phyloP scores from a whole-genome alignment of 2,329 filamentous ascomycete species.

The Hymenoscyphus occultus region DNA sequence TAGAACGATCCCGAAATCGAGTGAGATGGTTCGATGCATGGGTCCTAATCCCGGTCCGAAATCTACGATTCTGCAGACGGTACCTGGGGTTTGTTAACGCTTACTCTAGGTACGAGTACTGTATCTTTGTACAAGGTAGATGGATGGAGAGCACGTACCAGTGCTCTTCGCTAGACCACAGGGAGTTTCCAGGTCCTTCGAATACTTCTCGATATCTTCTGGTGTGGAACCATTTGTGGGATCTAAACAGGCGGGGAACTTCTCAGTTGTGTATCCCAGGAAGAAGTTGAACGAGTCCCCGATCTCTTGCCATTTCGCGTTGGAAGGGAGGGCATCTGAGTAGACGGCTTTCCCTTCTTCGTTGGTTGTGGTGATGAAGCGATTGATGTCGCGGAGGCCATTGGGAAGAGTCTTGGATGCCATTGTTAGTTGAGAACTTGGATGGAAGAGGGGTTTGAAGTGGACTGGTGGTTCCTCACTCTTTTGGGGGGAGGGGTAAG shows the following conservation, averaged over 20 bases:
- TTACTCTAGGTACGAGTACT: neutral
- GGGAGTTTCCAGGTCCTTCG: slow-evolving; percentile 19
- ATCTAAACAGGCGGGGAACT: slow-evolving; percentile 23
- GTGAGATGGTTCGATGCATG: slow-evolving; percentile 44
- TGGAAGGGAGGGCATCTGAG: slow-evolving; percentile 13
- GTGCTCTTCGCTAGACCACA: slow-evolving; percentile 19
- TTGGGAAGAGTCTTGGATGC: slow-evolving; percentile 16
- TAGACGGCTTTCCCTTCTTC: slow-evolving; percentile 21
- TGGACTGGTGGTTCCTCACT: neutral
- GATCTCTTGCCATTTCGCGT: slow-evolving; percentile 20
- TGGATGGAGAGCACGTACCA: slow-evolving; percentile 10
- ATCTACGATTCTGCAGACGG: slow-evolving; percentile 24
- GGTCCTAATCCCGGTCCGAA: slow-evolving; percentile 23
- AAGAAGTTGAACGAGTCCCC: slow-evolving; percentile 20
- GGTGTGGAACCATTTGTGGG: slow-evolving; percentile 11
- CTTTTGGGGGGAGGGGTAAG: neutral
- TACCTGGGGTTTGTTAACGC: neutral
- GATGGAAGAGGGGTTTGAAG: neutral
- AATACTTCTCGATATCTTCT: slow-evolving; percentile 22
- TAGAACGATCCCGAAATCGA: slow-evolving; percentile 44
- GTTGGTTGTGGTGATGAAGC: slow-evolving; percentile 25
- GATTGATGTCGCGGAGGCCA: slow-evolving; percentile 22
- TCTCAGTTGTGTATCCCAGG: slow-evolving; percentile 24
- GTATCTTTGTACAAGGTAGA: neutral
- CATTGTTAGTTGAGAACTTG: neutral